These are phyloP conservation scores for Ballota nigra DNA, from an alignment of 257 asterid species.

Conservation along the genomic window DNA sequence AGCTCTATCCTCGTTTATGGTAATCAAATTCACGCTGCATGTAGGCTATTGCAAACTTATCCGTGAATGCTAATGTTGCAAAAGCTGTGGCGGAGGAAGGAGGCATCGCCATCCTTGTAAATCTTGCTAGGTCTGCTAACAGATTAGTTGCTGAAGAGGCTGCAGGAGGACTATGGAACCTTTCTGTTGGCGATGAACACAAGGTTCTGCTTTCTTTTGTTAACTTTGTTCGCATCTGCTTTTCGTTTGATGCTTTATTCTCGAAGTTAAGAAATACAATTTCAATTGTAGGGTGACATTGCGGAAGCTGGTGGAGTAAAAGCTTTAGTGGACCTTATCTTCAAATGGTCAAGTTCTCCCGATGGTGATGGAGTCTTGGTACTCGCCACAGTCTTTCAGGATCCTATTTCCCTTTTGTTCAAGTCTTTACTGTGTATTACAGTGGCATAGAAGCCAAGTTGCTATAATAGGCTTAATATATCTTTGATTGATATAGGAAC, in stretches of 20 bases:
- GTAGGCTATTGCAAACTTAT: conserved; percentile 82
- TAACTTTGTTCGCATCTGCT: neutral
- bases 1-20: conserved; percentile 12
- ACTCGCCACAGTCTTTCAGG: conserved; percentile 19
- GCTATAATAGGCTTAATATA: conserved; percentile 9
- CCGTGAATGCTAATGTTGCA: conserved; percentile 79
- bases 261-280: neutral
- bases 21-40: conserved; percentile 3
- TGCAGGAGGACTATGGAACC: conserved; percentile 92
- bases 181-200: conserved; percentile 81
- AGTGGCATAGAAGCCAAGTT: neutral
- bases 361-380: conserved; percentile 87
- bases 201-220: conserved; percentile 49
- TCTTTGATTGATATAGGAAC: conserved; percentile 55
- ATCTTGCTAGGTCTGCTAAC: conserved; percentile 70
- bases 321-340: conserved; percentile 79
- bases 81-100: conserved; percentile 93
- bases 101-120: conserved; percentile 61
- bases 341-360: conserved; percentile 69
- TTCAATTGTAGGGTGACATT: conserved; percentile 60
- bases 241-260: conserved; percentile 3
- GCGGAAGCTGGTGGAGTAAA: conserved; percentile 83
- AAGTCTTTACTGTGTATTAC: neutral
- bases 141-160: conserved; percentile 87
- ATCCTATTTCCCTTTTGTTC: neutral